Percentiles rank a stretch among this genome's conserved stretches.
Conservation (phyloP, 441 rosid genomes). For the Macaranga tanarius region DNA sequence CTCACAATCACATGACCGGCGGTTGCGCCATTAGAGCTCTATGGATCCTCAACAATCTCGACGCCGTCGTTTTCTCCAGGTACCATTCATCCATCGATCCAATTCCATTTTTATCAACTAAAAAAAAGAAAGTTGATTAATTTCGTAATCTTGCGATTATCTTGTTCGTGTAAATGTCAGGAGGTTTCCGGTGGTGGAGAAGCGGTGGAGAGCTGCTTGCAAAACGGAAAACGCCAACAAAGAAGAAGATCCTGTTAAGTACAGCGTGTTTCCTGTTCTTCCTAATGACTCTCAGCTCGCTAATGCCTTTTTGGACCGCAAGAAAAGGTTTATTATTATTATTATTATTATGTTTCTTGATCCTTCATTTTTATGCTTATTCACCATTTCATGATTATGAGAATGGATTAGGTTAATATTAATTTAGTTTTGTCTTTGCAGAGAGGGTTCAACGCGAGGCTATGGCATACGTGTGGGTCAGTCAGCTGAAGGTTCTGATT, state of each 20-base stretch:
- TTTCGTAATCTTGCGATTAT: not conserved
- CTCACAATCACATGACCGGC: constrained; percentile 33
- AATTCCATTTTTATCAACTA: no score
- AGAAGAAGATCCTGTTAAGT: constrained; percentile 33
- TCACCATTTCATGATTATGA: not conserved
- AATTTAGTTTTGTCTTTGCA: constrained; percentile 27
- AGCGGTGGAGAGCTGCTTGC: constrained; percentile 68
- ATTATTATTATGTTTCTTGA: not conserved
- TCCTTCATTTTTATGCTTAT: not conserved
- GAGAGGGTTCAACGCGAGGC: constrained; percentile 86
- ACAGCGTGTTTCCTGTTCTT: constrained; percentile 34
- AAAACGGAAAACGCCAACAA: constrained; percentile 39
- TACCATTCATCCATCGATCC: constrained; percentile 9
- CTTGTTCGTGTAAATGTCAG: constrained; percentile 29
- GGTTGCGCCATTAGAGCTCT: constrained; percentile 76
- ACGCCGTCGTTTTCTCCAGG: constrained; percentile 87
- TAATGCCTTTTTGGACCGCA: constrained; percentile 60
- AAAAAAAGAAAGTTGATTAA: not conserved
- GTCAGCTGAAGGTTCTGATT: constrained; percentile 73
- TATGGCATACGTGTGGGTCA: constrained; percentile 70
- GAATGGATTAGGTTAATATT: not conserved
- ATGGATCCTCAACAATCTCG: constrained; percentile 78
- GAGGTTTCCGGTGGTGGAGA: constrained; percentile 86
- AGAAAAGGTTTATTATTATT: constrained; percentile 42
- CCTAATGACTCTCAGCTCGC: constrained; percentile 75